These are phyloP conservation scores for Blastomyces emzantsi DNA, from an alignment of 2,329 filamentous ascomycete genomes.

Conservation along the genomic window DNA sequence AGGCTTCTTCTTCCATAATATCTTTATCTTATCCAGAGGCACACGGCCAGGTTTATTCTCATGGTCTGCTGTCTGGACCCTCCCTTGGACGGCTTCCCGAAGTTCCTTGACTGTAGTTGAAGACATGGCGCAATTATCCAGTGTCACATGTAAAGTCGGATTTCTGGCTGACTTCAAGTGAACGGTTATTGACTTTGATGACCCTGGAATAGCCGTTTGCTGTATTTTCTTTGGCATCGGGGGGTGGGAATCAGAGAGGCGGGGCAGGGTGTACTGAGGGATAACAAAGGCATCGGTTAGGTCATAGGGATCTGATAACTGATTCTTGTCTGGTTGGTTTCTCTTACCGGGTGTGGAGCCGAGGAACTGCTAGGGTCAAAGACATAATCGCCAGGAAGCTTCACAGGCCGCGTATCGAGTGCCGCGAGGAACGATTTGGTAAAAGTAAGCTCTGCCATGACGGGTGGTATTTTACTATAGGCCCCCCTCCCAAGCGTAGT, in stretches of 20 bases:
- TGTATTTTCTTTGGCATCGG: slow-evolving; percentile 36
- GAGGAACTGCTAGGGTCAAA: slow-evolving; percentile 75
- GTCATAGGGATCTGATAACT: neutral
- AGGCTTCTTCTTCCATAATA: slow-evolving; percentile 82
- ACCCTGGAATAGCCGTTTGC: slow-evolving; percentile 27
- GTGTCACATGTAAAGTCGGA: slow-evolving; percentile 57
- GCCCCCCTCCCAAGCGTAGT: neutral
- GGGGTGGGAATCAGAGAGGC: slow-evolving; percentile 35
- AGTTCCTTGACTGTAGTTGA: slow-evolving; percentile 71
- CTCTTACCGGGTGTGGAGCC: slow-evolving; percentile 62
- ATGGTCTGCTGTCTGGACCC: slow-evolving; percentile 39
- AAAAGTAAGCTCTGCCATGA: slow-evolving; percentile 76
- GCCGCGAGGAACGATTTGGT: slow-evolving; percentile 72
- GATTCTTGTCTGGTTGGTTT: neutral
- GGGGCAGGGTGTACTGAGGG: slow-evolving; percentile 39
- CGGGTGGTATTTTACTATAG: slow-evolving; percentile 9
- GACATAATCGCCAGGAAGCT: slow-evolving; percentile 82
- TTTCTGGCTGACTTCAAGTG: slow-evolving; percentile 56
- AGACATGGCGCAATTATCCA: slow-evolving; percentile 51
- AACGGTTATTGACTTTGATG: slow-evolving; percentile 32
- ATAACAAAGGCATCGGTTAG: neutral
- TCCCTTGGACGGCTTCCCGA: slow-evolving; percentile 57
- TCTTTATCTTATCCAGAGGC: slow-evolving; percentile 65
- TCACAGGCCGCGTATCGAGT: slow-evolving; percentile 68
- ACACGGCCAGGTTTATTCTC: slow-evolving; percentile 39